A percentile compares a stretch with the other conserved stretches of the same genome.
Evolutionary conservation across 305 asterid species (phyloP).

Genomic region (Nicotiana rustica): DNA sequence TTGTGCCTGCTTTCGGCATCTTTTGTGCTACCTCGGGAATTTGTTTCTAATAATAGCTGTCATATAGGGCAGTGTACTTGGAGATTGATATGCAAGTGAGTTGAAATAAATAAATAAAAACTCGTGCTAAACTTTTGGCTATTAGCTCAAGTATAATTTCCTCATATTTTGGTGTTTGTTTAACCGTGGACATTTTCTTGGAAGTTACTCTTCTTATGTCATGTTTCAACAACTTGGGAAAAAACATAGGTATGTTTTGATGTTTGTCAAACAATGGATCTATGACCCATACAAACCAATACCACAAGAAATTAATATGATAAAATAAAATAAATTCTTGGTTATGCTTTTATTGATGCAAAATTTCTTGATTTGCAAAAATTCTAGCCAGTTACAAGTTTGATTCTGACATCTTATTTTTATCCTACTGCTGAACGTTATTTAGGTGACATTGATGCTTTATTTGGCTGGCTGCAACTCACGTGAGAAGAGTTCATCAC

Average conservation of each 20-base stretch:
- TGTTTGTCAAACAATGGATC: too few relatives aligned
- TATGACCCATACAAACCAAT: not conserved
- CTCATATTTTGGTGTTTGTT: not conserved
- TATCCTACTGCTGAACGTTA: conserved; percentile 30
- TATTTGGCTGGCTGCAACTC: conserved; percentile 76
- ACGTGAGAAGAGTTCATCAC: conserved; percentile 68
- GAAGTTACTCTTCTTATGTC: not conserved
- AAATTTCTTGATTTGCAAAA: not conserved
- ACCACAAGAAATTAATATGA: conserved; percentile 4
- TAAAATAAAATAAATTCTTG: not conserved
- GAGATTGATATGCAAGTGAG: not conserved
- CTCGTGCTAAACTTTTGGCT: not conserved
- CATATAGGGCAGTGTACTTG: not conserved
- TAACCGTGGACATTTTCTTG: not conserved
- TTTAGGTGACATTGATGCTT: conserved; percentile 75
- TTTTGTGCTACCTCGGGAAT: not conserved
- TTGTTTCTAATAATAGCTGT: not conserved
- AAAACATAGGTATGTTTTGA: not conserved
- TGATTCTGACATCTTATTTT: conserved; percentile 26
- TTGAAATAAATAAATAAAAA: not conserved
- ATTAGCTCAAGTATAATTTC: not conserved
- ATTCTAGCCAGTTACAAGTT: not conserved
- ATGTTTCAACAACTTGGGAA: not conserved
- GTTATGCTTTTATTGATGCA: not conserved
- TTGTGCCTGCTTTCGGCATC: not conserved